Evolutionary conservation across 768 basidiomycete species (phyloP), one percentile per base, ranked within the genome.

Genomic region (Termitomyces sp.): DNA sequence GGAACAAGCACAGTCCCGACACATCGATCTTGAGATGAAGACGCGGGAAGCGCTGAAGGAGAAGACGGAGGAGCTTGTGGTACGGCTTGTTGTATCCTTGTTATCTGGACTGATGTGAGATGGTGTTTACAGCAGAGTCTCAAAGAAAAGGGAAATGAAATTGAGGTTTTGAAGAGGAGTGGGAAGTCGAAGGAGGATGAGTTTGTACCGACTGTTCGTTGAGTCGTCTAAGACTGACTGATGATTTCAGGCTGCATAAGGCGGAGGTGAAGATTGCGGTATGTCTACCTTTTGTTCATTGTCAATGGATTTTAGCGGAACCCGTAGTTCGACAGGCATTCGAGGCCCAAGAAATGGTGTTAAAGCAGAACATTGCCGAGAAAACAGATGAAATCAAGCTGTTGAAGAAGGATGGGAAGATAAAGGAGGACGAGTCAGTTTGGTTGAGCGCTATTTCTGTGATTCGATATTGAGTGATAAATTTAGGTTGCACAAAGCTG

Each of bases 321-420:
- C 2, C 23, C 21, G 6, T 21, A 34, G 28, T 2, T 23, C 2
- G 5, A 41, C 17, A 59, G 54, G 32, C 17, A 41, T 42, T 74
- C 53, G 78, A 81, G 19, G 75, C 76, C n/a, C 79, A 81, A 57
- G 66, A 70, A 6, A 66, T 73, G 1, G 71, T 75, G 1, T 59
- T 80, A 27, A 67, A 71, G 17, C 63, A 77, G 23, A 74, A n/a
- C 7, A 11, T 51, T 7, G 27, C 23, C n/a, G 37, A 51, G 11
- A 51, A 39, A 51, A 40, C 37, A 8, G 35, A 51, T 2, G 50
- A 51, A 28, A 27, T 19, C 3, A 25, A 51, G 17, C 17, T 25
- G 50, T n/a, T 23, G n/a, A 51, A 27, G 25, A 51, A 19, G 11
- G 4, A 27, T 14, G n/a, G 35, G 25, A 51, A 28, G 37, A 19